Conservation (phyloP, 345 rosid species). For the Eucalyptus regnans region DNA sequence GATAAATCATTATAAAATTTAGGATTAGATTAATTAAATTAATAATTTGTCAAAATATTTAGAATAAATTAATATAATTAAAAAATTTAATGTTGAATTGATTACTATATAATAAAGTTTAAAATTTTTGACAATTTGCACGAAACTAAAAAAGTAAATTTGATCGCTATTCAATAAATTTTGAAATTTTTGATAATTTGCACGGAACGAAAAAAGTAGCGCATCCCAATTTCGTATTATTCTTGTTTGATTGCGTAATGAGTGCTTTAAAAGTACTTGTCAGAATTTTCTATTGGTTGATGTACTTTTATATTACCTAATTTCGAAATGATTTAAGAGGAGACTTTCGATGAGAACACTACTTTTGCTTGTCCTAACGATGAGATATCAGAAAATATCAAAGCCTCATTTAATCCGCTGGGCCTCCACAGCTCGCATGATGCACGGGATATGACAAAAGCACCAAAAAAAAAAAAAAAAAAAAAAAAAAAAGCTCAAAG, state of each 20-base stretch:
- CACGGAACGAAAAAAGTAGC: fast-evolving
- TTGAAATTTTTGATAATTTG: too few species aligned
- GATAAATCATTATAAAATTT: too few species aligned
- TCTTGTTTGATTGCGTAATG: background rate
- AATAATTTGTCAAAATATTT: too few species aligned
- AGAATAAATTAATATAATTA: too few species aligned
- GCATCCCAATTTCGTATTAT: fast-evolving
- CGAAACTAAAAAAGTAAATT: fast-evolving
- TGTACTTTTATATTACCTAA: background rate
- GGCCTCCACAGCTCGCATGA: background rate
- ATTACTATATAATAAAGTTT: too few species aligned
- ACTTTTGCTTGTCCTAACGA: background rate
- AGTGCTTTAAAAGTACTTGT: background rate
- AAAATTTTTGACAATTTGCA: too few species aligned
- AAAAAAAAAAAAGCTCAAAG: background rate
- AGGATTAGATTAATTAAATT: too few species aligned
- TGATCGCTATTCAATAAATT: too few species aligned
- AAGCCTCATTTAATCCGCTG: background rate
- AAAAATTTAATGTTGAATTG: fast-evolving
- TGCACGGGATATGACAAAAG: background rate
- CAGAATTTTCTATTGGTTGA: background rate
- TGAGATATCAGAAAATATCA: background rate
- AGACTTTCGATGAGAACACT: background rate
- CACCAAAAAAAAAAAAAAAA: too few species aligned
- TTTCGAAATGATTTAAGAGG: background rate